Evolutionary conservation across 2,329 filamentous ascomycete genomes (phyloP).

Genomic region (Ophiostoma perfectum): DNA sequence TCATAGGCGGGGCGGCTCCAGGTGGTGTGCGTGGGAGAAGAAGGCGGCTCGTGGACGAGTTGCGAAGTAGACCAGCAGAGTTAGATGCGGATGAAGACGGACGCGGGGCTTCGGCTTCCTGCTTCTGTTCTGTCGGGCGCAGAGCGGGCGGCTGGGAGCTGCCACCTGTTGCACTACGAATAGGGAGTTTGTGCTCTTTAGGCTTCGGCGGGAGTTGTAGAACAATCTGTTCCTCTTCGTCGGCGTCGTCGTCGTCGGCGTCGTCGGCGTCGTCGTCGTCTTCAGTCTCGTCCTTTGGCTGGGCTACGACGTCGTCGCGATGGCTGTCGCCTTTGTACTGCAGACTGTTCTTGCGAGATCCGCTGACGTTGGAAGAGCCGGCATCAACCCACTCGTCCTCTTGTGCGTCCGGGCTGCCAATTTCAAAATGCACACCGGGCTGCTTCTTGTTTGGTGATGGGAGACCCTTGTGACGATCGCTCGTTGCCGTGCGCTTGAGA

Average conservation of each 20-base stretch:
- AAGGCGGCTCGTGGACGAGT: slow-evolving; percentile 21
- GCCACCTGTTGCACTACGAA: slow-evolving; percentile 11
- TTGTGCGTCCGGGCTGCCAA: slow-evolving; percentile 45
- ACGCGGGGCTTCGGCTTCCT: not conserved
- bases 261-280: slow-evolving; percentile 12
- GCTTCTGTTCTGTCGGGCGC: not conserved
- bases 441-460: slow-evolving; percentile 24
- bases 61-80: not conserved
- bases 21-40: slow-evolving; percentile 57
- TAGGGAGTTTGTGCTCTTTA: slow-evolving; percentile 8
- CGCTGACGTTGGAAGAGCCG: slow-evolving; percentile 50
- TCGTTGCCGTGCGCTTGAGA: slow-evolving; percentile 48
- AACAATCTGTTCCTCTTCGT: not conserved
- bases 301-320: not conserved
- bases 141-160: not conserved
- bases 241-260: not conserved
- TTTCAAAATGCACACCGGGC: slow-evolving; percentile 53
- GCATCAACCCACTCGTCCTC: slow-evolving; percentile 65
- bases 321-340: slow-evolving; percentile 19
- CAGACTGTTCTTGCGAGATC: slow-evolving; percentile 22
- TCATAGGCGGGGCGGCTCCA: slow-evolving; percentile 57
- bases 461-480: slow-evolving; percentile 21
- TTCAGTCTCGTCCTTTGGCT: slow-evolving; percentile 14
- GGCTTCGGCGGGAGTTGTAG: not conserved
- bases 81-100: slow-evolving; percentile 16